Evolutionary conservation across 768 basidiomycete genomes (phyloP).

Genomic region (Panellus pusillus): DNA sequence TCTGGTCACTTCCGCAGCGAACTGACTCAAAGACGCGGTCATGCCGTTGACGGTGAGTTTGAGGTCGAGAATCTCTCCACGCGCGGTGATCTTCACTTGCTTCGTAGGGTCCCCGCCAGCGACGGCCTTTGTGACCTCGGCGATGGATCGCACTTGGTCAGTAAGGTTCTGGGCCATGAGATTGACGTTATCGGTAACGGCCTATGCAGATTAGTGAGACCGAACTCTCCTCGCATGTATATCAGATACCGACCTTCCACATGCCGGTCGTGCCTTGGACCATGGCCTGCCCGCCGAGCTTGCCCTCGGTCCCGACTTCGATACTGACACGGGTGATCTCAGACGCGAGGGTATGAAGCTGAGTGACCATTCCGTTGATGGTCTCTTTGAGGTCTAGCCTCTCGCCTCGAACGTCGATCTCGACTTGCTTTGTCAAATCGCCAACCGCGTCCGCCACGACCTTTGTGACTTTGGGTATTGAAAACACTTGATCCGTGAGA

Average conservation of each 20-base stretch:
- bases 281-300: constrained; percentile 87
- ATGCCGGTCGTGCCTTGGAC: constrained; percentile 70
- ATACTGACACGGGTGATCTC: constrained; percentile 91
- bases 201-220: constrained; percentile 27
- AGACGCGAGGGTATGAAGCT: constrained; percentile 70
- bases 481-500: constrained; percentile 71
- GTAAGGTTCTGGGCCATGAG: constrained; percentile 90
- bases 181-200: constrained; percentile 79
- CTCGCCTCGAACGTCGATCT: constrained; percentile 81
- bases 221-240: not conserved
- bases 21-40: constrained; percentile 84
- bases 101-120: constrained; percentile 91
- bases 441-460: constrained; percentile 75
- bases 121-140: constrained; percentile 93
- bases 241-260: constrained; percentile 67
- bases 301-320: constrained; percentile 92
- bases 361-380: constrained; percentile 84
- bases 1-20: constrained; percentile 77
- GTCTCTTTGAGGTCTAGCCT: constrained; percentile 84
- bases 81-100: constrained; percentile 89
- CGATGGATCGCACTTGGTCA: constrained; percentile 83
- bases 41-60: constrained; percentile 95
- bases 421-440: constrained; percentile 70
- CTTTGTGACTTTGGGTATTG: constrained; percentile 76
- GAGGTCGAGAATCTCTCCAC: constrained; percentile 88